Percentiles rank a stretch among this genome's conserved stretches.
phyloP scores from a whole-genome alignment of 169 alveolate genomes.

The Fabrea salina region DNA sequence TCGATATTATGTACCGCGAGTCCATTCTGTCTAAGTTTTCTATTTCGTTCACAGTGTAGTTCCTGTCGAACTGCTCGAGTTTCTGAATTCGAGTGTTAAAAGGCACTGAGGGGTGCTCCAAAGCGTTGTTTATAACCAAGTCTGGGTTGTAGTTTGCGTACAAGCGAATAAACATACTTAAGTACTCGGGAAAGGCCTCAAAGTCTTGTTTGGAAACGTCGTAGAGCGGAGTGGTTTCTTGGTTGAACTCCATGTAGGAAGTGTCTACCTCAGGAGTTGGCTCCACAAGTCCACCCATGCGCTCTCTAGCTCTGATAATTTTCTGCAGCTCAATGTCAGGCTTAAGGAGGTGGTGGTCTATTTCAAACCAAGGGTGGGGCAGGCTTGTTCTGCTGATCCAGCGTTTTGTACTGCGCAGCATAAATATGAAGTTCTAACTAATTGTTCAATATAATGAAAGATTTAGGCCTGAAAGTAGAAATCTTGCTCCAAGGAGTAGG shows the following conservation, averaged over 20 bases:
- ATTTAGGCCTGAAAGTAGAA: neutral
- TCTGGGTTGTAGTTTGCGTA: slow-evolving; percentile 15
- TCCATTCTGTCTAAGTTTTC: neutral
- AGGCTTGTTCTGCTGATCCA: neutral
- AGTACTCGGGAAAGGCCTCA: neutral
- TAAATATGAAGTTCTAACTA: no score
- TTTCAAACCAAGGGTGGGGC: slow-evolving; percentile 25
- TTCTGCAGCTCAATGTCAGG: neutral
- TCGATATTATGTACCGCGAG: neutral
- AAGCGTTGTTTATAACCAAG: neutral
- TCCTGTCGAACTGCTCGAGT: neutral
- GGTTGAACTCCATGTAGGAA: neutral
- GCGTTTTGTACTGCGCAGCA: no score
- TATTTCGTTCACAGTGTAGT: slow-evolving; percentile 21
- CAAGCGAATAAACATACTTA: neutral
- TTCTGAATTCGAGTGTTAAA: neutral
- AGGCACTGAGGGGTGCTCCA: neutral
- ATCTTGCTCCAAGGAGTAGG: slow-evolving; percentile 24
- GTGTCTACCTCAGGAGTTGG: neutral
- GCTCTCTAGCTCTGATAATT: neutral
- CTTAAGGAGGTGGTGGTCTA: slow-evolving; percentile 8
- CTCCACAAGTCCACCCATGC: neutral
- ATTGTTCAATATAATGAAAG: no score
- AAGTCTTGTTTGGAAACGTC: slow-evolving; percentile 2
- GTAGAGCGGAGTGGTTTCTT: neutral